Percentiles rank a stretch among this genome's conserved stretches.
Conservation (phyloP, 106 monocot genomes). For the Dioscorea alata region DNA sequence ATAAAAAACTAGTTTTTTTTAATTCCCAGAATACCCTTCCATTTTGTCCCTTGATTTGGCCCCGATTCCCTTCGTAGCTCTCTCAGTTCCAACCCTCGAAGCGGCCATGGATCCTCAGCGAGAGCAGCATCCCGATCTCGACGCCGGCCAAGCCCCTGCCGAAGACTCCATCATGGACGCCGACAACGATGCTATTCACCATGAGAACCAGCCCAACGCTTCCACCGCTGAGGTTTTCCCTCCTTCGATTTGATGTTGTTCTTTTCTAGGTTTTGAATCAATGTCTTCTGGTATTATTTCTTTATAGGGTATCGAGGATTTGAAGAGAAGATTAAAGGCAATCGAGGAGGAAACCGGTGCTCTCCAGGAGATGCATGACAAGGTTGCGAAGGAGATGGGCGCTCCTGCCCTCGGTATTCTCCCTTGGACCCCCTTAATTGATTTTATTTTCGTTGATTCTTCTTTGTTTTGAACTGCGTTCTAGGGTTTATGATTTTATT, state of each 20-base stretch:
- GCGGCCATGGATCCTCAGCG: not conserved
- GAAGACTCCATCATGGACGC: not conserved
- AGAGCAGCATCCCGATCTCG: conserved; percentile 23
- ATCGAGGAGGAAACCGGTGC: conserved; percentile 68
- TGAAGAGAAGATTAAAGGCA: conserved; percentile 66
- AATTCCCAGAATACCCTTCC: not conserved
- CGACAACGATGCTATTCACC: conserved; percentile 1
- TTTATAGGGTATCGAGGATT: conserved; percentile 44
- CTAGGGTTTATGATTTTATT: not conserved
- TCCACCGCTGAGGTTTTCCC: not conserved
- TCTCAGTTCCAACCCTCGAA: not conserved
- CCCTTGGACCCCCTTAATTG: not conserved
- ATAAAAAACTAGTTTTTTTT: no score
- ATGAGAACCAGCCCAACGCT: not conserved
- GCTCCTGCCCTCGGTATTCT: conserved; percentile 36
- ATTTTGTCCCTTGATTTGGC: not conserved
- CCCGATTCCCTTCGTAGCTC: not conserved
- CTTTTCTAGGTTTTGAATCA: not conserved
- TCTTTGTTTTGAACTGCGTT: not conserved
- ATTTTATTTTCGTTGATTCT: not conserved
- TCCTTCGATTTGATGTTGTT: not conserved
- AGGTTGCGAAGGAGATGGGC: conserved; percentile 77
- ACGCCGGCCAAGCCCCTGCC: conserved; percentile 2
- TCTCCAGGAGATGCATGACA: conserved; percentile 68
- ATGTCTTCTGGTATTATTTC: not conserved